These are phyloP conservation scores for Cyberlindnera xylosilytica DNA, from an alignment of 805 yeast genomes.

Conservation along the genomic window DNA sequence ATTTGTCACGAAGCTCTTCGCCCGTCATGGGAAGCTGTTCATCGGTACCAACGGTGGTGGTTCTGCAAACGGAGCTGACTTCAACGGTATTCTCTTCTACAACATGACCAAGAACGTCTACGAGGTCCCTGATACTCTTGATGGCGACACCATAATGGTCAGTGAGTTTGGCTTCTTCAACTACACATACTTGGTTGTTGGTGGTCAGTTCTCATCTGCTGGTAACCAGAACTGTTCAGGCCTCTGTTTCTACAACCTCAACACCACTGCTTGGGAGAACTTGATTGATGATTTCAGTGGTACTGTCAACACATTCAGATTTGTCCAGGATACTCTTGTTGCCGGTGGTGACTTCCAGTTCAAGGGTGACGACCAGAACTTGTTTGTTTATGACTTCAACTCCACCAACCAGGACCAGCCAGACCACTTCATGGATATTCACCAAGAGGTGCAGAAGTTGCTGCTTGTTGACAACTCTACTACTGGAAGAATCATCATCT, in stretches of 20 bases:
- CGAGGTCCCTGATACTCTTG: conserved; percentile 16
- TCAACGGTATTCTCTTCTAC: conserved; percentile 51
- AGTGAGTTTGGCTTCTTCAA: conserved; percentile 34
- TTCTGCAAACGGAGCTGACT: conserved; percentile 24
- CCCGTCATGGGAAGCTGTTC: conserved; percentile 30
- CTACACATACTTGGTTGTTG: conserved; percentile 53
- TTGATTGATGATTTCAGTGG: conserved; percentile 44
- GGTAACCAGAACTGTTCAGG: conserved; percentile 56
- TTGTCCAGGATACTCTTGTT: conserved; percentile 39
- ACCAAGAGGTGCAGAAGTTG: conserved; percentile 34
- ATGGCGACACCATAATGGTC: conserved; percentile 34
- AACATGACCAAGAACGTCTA: conserved; percentile 37
- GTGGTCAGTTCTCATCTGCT: conserved; percentile 65
- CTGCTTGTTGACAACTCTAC: conserved; percentile 46
- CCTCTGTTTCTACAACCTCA: conserved; percentile 63
- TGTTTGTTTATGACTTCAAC: conserved; percentile 54
- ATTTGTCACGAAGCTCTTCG: conserved; percentile 20
- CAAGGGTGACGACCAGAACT: conserved; percentile 34
- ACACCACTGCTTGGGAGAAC: conserved; percentile 50
- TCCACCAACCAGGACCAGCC: conserved; percentile 30
- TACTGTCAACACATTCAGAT: conserved; percentile 49
- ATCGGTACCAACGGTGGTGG: conserved; percentile 42
- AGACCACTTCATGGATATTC: conserved; percentile 18
- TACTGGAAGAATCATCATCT: conserved; percentile 38
- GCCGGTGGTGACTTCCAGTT: conserved; percentile 55